Percentiles rank a stretch among this genome's conserved stretches.
phyloP scores from a whole-genome alignment of 2,329 filamentous ascomycete species.

The Scleromitrula shiraiana region DNA sequence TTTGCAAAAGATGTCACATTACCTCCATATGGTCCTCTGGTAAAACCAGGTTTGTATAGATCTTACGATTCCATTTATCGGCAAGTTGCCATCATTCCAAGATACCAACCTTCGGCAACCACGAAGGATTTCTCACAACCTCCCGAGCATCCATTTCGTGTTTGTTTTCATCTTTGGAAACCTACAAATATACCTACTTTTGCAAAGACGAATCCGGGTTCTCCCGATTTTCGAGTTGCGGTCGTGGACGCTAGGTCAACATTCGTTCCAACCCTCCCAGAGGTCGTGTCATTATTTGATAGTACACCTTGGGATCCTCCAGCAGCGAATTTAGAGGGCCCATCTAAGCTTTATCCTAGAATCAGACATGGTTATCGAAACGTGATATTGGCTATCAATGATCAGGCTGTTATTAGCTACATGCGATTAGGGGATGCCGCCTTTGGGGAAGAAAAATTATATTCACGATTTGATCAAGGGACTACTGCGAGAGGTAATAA shows the following conservation, averaged over 20 bases:
- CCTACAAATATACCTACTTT: conserved; percentile 51
- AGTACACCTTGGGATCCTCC: conserved; percentile 64
- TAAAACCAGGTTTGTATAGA: conserved; percentile 56
- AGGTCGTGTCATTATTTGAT: conserved; percentile 64
- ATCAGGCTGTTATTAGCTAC: conserved; percentile 85
- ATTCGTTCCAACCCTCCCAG: conserved; percentile 61
- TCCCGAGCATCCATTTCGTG: conserved; percentile 49
- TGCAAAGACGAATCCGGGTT: conserved; percentile 69
- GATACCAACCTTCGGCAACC: conserved; percentile 50
- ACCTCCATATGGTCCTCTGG: conserved; percentile 44
- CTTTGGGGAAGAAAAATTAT: conserved; percentile 69
- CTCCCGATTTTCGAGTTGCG: conserved; percentile 77
- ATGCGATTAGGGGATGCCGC: conserved; percentile 71
- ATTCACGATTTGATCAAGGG: conserved; percentile 45
- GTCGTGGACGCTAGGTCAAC: conserved; percentile 71
- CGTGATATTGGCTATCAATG: conserved; percentile 79
- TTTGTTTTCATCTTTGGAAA: conserved; percentile 81
- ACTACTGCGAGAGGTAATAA: conserved; percentile 33
- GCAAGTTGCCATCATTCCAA: conserved; percentile 65
- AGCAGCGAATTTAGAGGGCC: conserved; percentile 31
- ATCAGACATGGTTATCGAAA: conserved; percentile 80
- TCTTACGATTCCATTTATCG: conserved; percentile 66
- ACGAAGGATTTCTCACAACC: conserved; percentile 28
- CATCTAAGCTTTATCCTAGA: conserved; percentile 59
- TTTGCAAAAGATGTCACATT: conserved; percentile 21